Conservation (phyloP, 75 land plant genomes). For the Pinus taeda region DNA sequence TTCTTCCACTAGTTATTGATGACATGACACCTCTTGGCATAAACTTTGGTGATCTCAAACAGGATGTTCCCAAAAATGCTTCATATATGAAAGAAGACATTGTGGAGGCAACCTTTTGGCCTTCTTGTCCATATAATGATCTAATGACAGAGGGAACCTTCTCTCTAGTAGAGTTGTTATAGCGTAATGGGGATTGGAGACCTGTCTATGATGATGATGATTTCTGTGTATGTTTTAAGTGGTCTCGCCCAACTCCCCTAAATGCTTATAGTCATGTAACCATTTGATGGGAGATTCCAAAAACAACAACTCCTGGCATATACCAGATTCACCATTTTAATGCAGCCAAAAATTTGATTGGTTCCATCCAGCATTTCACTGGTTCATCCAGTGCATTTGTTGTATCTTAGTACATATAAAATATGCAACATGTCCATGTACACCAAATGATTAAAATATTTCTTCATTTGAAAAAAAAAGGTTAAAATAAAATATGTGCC, state of each 20-base stretch:
- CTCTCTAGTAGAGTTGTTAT: slow-evolving; percentile 62
- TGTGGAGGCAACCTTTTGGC: slow-evolving; percentile 61
- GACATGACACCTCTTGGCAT: slow-evolving; percentile 67
- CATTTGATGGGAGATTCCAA: slow-evolving; percentile 81
- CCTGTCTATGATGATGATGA: slow-evolving; percentile 85
- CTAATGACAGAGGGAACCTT: slow-evolving; percentile 83
- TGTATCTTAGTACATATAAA: slow-evolving; percentile 9
- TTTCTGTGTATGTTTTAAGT: slow-evolving; percentile 63
- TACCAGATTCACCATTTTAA: slow-evolving; percentile 84
- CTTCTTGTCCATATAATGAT: slow-evolving; percentile 89
- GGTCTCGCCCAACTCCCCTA: slow-evolving; percentile 59
- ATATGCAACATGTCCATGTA: too few species aligned
- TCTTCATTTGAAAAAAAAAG: too few species aligned
- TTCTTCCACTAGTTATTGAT: slow-evolving; percentile 69
- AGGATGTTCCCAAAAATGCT: slow-evolving; percentile 69
- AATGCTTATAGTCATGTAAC: slow-evolving; percentile 67
- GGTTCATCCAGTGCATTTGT: slow-evolving; percentile 78
- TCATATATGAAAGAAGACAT: slow-evolving; percentile 54
- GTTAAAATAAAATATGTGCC: too few species aligned
- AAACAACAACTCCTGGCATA: slow-evolving; percentile 47
- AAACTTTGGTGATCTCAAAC: slow-evolving; percentile 66
- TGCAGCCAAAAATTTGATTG: slow-evolving; percentile 67
- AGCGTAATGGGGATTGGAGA: slow-evolving; percentile 38
- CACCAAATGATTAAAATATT: too few species aligned
- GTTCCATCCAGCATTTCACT: slow-evolving; percentile 61